Evolutionary conservation across 495 filamentous ascomycete species (phyloP), one percentile per base, ranked within the genome.

Genomic region (Penicillium ochrochloron): DNA sequence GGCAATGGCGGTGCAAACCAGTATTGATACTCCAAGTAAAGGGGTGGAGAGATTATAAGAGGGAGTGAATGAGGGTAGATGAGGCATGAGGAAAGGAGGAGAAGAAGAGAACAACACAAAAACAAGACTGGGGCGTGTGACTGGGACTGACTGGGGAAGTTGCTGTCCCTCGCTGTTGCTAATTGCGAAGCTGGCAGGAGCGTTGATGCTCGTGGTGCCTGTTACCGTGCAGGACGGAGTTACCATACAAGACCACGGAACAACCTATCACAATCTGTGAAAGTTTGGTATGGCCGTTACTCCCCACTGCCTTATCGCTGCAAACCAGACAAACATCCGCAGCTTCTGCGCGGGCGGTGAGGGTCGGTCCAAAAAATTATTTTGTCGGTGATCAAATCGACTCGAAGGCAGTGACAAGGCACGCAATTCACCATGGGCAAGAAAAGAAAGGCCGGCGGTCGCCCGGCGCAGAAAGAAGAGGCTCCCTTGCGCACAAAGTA

Each of bases 381-480:
- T 76, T 76, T 74, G 71, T 76, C 61, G 70, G 66, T 61, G 59
- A 64, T 53, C 57, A 12, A 12, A 66, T 48, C 59, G 63, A 60
- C 64, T 58, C 27, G 12, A 54, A 39, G 39, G 39, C 25, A 61
- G 56, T 29, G 19, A 29, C 12, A 42, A 12, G 14, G 60, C 25
- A 51, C 60, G 56, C 34, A 56, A 29, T 50, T 60, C 50, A 83
- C 62, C 65, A 96, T 96, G 91, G 91, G 75, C 31, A 94, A 90
- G 71, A 95, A 94, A 71, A 88, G 92, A 81, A 95, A 94, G 78
- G 86, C 85, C 2, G 80, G 86, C 46, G 76, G 83, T 63, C 81
- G 77, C 52, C 74, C 78, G n/a, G 64, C 84, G 10, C 80, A 79
- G 58, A 81, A 85, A 35, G 79, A 84, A 55, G 75, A 87, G 37